Evolutionary conservation across 306 rosid genomes (phyloP), one percentile per base, ranked within the genome.

Genomic region (Trifolium repens): DNA sequence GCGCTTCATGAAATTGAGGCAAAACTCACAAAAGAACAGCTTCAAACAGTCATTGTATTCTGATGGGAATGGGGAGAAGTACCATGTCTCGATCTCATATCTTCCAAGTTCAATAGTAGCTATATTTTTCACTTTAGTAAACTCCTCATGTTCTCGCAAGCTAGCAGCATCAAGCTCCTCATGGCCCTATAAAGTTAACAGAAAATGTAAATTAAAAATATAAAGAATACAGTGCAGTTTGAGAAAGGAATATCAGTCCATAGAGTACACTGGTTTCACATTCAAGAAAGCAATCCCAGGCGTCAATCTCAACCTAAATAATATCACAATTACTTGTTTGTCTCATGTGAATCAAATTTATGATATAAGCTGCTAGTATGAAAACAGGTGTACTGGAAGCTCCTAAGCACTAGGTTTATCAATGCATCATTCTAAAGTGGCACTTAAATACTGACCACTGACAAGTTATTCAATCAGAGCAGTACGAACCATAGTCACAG

Each of bases 131-230:
- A 96, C 98, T 88, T 96, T 96, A 2, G 99, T 90, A 70, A 96
- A 96, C 82, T 96, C 99, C 76, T 96, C 99, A 50, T 96, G 99
- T 84, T 96, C 99, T 69, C 99, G 93, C 84, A 96, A 83, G 82
- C 99, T 96, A 53, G 99, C 99, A 81, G 99, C 99, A 87, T 96
- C 99, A 78, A 96, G 98, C 85, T 96, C 99, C 81, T 96, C 99
- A 47, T 96, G 99, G 49, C 99, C 99, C 99, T 96, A 83, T 24
- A 69, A 76, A 27, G 40, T 72, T 76, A 68, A 52, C 64, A 55
- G 74, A 22, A 69, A 4, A 72, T 1, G 65, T 50, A 69, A 15
- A 26, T 15, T 49, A 17, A 65, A 82, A 75, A 46, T 67, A 43
- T 44, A 72, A 42, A 42, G 26, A 80, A 77, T 35, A 71, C 65